Evolutionary conservation across 176 grass and related monocot species (phyloP), one percentile per base, ranked within the genome.

Genomic region (Cenchrus fungigraminus): DNA sequence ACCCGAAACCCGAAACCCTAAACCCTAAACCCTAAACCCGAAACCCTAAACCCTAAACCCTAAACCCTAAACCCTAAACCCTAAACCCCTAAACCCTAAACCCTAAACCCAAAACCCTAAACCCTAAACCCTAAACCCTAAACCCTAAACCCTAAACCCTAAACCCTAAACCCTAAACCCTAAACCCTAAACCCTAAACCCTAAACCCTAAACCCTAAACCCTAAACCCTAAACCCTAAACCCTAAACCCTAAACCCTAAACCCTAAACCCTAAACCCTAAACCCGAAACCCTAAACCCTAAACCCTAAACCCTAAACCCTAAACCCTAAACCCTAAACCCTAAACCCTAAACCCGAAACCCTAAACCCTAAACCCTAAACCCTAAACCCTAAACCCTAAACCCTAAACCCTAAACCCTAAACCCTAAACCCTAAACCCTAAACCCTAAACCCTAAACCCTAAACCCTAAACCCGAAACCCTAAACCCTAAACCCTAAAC

Each of bases 401-500:
- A 65, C 62, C 62, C 62, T 65, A 65, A 66, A 66, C 63, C 63
- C 63, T 66, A 66, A 66, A 66, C 63, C 63, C 63, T 66, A 66
- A 66, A 66, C 63, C 63, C 63, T 66, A 66, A 53, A 53, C 62
- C 62, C 62, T 65, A 65, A 65, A 65, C 51, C 62, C 62, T 65
- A 65, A 65, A 65, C 63, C 63, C 63, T 66, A 66, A 66, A 66
- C 63, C 63, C 63, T 66, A 66, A 66, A 66, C 63, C 63, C 63
- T 66, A 66, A 66, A 65, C 62, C 62, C 62, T 65, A 65, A 66
- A 31, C 63, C 63, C 32, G 14, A 66, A 66, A 12, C 51, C 63
- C 63, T 66, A 66, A 66, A 66, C 63, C 63, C 63, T 66, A 66
- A 66, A 66, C 63, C 63, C 63, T 66, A 66, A 66, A 66, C 63